phyloP scores from a whole-genome alignment of 2,329 filamentous ascomycete genomes.

The Aureobasidium leucospermi region DNA sequence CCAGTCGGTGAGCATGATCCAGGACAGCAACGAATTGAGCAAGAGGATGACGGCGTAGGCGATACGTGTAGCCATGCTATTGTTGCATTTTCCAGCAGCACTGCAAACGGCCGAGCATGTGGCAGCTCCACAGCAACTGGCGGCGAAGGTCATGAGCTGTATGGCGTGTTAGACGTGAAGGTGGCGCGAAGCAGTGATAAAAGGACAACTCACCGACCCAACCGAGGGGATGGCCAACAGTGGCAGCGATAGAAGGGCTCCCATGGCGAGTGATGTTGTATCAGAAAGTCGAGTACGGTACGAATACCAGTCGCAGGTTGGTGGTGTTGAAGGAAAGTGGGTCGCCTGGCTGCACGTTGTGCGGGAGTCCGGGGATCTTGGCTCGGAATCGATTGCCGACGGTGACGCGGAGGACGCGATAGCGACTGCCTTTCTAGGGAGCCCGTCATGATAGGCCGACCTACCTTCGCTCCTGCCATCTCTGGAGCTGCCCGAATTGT shows the following conservation, averaged over 20 bases:
- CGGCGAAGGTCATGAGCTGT: conserved; percentile 61
- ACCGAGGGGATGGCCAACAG: conserved; percentile 81
- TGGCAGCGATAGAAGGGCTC: conserved; percentile 82
- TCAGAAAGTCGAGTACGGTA: background rate
- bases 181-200: conserved; percentile 14
- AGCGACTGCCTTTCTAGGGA: background rate
- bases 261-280: conserved; percentile 52
- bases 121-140: conserved; percentile 92
- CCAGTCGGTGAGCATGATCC: conserved; percentile 99
- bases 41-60: conserved; percentile 77
- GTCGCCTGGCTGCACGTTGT: background rate
- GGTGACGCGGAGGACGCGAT: conserved; percentile 1
- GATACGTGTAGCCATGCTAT: conserved; percentile 95
- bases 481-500: background rate
- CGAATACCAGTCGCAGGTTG: background rate
- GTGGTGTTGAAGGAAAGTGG: background rate
- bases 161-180: conserved; percentile 37
- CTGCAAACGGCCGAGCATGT: conserved; percentile 95
- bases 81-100: conserved; percentile 92
- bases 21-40: conserved; percentile 92
- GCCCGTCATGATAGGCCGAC: background rate
- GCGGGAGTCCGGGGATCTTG: background rate
- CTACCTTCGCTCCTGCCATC: background rate
- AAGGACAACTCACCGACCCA: conserved; percentile 60
- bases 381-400: background rate